Conservation (phyloP, 2,329 filamentous ascomycete species). For the Cytospora piceicola region DNA sequence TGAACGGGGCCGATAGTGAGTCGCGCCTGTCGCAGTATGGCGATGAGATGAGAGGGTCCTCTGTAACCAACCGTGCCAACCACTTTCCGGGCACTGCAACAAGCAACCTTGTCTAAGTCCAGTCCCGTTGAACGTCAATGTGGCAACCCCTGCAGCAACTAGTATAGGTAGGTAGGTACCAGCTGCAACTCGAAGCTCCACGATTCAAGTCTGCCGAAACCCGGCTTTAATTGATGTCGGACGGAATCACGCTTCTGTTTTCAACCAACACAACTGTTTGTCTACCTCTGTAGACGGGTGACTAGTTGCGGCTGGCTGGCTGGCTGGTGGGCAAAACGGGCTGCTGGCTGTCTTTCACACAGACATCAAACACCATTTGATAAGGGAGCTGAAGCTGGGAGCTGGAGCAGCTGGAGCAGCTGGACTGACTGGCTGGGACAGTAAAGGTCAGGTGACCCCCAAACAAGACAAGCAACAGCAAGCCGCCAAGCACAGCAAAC, state of each 20-base stretch:
- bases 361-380: background rate
- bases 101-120: slow-evolving; percentile 1
- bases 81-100: background rate
- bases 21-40: slow-evolving; percentile 5
- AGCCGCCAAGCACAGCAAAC: background rate
- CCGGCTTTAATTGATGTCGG: background rate
- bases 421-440: no score
- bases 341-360: background rate
- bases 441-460: background rate
- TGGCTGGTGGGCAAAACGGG: background rate
- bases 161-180: background rate
- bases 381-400: background rate
- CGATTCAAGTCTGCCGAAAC: slow-evolving; percentile 1
- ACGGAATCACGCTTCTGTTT: background rate
- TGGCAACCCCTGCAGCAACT: background rate
- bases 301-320: background rate
- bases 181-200: background rate
- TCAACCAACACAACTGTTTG: background rate
- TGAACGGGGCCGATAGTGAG: background rate
- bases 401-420: background rate
- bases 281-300: background rate
- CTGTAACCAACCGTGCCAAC: background rate
- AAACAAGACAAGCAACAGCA: background rate
- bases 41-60: background rate
- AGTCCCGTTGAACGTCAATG: background rate